Conservation (phyloP, 164 flowering plant species). For the Magnolia kwangsiensis region DNA sequence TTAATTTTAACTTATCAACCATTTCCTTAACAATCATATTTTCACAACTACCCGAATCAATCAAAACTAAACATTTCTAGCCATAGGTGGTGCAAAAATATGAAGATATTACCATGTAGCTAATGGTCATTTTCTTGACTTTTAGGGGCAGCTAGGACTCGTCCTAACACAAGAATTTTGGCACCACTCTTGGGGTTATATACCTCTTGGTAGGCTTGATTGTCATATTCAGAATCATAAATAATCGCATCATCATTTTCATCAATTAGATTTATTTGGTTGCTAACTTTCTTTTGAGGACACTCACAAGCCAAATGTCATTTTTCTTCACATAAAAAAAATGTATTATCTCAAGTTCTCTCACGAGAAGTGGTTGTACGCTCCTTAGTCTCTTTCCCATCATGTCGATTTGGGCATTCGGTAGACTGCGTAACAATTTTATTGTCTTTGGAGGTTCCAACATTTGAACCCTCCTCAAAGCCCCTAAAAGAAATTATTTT, state of each 20-base stretch:
- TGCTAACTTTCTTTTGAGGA: not conserved
- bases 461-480: not conserved
- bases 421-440: not conserved
- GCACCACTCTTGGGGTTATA: no score
- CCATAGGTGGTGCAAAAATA: slow-evolving; percentile 1
- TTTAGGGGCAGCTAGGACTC: not conserved
- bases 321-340: not conserved
- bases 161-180: not conserved
- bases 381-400: slow-evolving; percentile 2
- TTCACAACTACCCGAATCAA: slow-evolving; percentile 11
- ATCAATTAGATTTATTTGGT: not conserved
- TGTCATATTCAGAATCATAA: not conserved
- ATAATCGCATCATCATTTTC: not conserved
- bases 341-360: not conserved
- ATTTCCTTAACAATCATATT: slow-evolving; percentile 2
- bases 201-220: not conserved
- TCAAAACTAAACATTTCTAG: not conserved
- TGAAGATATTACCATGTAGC: not conserved
- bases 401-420: not conserved
- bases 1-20: slow-evolving; percentile 4
- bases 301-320: slow-evolving; percentile 1
- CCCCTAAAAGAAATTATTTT: not conserved
- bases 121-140: not conserved
- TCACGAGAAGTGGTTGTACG: not conserved
- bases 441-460: not conserved